phyloP scores from a whole-genome alignment of 768 basidiomycete genomes.

The Auricularia sp. region DNA sequence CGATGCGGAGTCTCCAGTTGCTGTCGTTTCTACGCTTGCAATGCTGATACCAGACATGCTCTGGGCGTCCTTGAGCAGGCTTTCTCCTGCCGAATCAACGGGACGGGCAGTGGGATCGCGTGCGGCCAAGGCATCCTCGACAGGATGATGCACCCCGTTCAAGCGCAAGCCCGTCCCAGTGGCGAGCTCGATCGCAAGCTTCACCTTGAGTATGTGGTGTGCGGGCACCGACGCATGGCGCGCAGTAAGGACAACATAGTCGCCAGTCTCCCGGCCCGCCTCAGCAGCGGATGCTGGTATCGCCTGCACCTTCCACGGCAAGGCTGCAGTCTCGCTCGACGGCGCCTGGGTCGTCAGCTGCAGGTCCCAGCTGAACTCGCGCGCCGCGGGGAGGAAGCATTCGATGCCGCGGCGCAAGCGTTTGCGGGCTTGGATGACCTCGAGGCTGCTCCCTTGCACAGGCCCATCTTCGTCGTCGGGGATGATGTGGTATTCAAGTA shows the following conservation, averaged over 20 bases:
- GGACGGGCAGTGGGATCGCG: conserved; percentile 56
- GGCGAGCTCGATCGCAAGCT: conserved; percentile 70
- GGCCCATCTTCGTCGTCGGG: conserved; percentile 47
- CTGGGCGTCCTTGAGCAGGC: conserved; percentile 57
- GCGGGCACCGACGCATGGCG: conserved; percentile 62
- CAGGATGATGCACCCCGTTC: conserved; percentile 70
- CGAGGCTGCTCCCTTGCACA: conserved; percentile 22
- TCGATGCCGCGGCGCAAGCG: conserved; percentile 70
- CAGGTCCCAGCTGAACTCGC: conserved; percentile 67
- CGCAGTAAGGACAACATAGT: conserved; percentile 45
- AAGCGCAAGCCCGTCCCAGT: conserved; percentile 66
- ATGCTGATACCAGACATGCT: conserved; percentile 58
- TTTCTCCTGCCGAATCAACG: conserved; percentile 16
- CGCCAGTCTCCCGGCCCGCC: conserved; percentile 4
- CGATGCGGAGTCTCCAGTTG: conserved; percentile 6
- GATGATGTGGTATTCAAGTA: conserved; percentile 74
- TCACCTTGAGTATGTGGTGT: conserved; percentile 73
- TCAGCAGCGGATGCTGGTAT: background rate
- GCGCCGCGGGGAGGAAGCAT: conserved; percentile 61
- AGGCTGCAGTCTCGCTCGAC: conserved; percentile 55
- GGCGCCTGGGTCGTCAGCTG: conserved; percentile 68
- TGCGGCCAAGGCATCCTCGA: conserved; percentile 49
- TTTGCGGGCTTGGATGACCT: conserved; percentile 52
- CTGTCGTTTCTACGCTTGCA: conserved; percentile 51
- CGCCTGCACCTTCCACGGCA: conserved; percentile 51